A percentile compares a stretch with the other conserved stretches of the same genome.
Evolutionary conservation across 2,329 filamentous ascomycete species (phyloP).

Genomic region (Beauveria brongniartii): DNA sequence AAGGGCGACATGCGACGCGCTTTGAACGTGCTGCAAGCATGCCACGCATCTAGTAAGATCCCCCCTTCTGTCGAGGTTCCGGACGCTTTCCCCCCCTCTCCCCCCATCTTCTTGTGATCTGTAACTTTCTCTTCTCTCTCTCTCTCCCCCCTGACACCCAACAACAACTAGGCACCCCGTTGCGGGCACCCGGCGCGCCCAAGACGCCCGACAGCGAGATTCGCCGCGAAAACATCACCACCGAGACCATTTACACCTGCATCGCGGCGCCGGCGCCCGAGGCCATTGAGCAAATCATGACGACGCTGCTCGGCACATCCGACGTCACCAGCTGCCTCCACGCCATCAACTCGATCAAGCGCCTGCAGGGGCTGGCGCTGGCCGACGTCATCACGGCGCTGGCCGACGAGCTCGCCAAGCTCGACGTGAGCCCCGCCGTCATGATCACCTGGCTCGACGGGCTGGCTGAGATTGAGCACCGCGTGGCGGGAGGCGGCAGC

Average conservation of each 20-base stretch:
- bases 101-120: background rate
- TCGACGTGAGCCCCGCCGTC: constrained; percentile 80
- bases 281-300: constrained; percentile 76
- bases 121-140: background rate
- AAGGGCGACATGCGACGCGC: constrained; percentile 95
- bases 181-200: constrained; percentile 51
- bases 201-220: constrained; percentile 57
- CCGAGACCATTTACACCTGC: constrained; percentile 92
- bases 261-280: constrained; percentile 90
- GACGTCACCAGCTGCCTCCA: constrained; percentile 86
- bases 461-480: constrained; percentile 85
- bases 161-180: constrained; percentile 49
- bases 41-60: constrained; percentile 76
- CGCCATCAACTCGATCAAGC: constrained; percentile 83
- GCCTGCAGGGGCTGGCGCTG: constrained; percentile 74
- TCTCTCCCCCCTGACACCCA: background rate
- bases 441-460: constrained; percentile 89
- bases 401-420: constrained; percentile 69
- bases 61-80: no score
- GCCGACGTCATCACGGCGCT: constrained; percentile 89
- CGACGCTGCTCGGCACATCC: constrained; percentile 72
- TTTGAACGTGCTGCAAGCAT: constrained; percentile 91
- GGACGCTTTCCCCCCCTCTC: no score
- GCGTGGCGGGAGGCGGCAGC: constrained; percentile 77
- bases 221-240: constrained; percentile 71